Percentiles rank a stretch among this genome's conserved stretches.
Conservation (phyloP, 1,284 basidiomycete genomes). For the Leccinum fuscescens region DNA sequence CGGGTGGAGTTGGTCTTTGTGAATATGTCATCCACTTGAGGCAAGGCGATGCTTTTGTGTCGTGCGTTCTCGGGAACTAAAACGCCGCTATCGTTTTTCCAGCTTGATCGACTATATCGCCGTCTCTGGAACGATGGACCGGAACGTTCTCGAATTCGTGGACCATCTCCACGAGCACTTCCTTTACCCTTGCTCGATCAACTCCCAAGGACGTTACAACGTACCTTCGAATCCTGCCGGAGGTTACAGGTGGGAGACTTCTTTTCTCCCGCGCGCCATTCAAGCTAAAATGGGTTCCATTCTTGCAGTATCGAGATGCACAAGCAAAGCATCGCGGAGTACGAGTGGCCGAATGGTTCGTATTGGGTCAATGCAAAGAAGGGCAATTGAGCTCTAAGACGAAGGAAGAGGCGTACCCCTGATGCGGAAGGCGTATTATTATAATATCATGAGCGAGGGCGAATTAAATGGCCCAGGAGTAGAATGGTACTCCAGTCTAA, state of each 20-base stretch:
- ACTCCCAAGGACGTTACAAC: conserved; percentile 82
- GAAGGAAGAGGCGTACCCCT: not conserved
- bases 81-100: not conserved
- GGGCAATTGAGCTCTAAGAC: conserved; percentile 4
- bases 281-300: not conserved
- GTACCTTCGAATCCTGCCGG: conserved; percentile 65
- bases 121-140: conserved; percentile 88
- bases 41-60: conserved; percentile 33
- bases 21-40: conserved; percentile 89
- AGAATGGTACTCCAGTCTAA: not conserved
- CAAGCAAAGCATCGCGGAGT: conserved; percentile 67
- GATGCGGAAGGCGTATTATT: conserved; percentile 4
- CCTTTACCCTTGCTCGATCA: conserved; percentile 86
- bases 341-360: conserved; percentile 71
- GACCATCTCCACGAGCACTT: conserved; percentile 96
- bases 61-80: not conserved
- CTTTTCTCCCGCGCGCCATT: not conserved
- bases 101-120: conserved; percentile 91
- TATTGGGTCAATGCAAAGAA: conserved; percentile 54
- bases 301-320: conserved; percentile 71
- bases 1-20: conserved; percentile 92
- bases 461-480: not conserved
- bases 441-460: not conserved
- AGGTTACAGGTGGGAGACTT: conserved; percentile 64
- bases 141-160: conserved; percentile 88